Conservation (phyloP, 2,329 filamentous ascomycete species). For the Nemania sp. region DNA sequence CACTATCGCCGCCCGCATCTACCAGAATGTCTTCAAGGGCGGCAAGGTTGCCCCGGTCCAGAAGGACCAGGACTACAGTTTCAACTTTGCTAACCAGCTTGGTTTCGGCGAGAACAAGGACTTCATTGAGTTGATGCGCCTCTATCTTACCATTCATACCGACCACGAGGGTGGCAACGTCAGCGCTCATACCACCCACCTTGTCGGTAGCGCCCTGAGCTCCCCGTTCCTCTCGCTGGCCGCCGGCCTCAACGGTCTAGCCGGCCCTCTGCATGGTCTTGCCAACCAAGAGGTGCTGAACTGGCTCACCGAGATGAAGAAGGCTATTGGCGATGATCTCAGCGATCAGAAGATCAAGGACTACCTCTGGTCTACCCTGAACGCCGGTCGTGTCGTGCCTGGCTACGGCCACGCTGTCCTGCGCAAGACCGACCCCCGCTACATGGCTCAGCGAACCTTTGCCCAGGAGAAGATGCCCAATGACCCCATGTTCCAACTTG, state of each 20-base stretch:
- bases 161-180: conserved; percentile 99
- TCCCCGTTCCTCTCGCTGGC: conserved; percentile 96
- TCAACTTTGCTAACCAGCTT: conserved; percentile 99
- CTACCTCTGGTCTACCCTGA: conserved; percentile 98
- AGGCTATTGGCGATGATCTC: conserved; percentile 86
- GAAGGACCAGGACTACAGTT: conserved; percentile 99
- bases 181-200: conserved; percentile 95
- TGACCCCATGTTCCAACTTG: conserved; percentile 99
- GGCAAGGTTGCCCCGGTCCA: conserved; percentile 95
- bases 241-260: conserved; percentile 96
- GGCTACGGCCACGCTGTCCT: conserved; percentile 99
- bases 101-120: conserved; percentile 93
- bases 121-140: conserved; percentile 97
- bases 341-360: conserved; percentile 96
- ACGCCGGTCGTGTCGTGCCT: conserved; percentile 91
- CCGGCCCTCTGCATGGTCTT: conserved; percentile 96
- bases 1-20: conserved; percentile 96
- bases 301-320: conserved; percentile 99
- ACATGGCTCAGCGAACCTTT: conserved; percentile 97
- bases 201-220: conserved; percentile 94
- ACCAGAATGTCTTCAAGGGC: conserved; percentile 99
- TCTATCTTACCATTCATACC: conserved; percentile 99
- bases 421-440: conserved; percentile 99
- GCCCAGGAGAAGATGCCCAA: conserved; percentile 89
- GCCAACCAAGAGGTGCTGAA: conserved; percentile 99